Evolutionary conservation across 352 stramenopile species (phyloP).

Genomic region (Pythium vanterpoolii): DNA sequence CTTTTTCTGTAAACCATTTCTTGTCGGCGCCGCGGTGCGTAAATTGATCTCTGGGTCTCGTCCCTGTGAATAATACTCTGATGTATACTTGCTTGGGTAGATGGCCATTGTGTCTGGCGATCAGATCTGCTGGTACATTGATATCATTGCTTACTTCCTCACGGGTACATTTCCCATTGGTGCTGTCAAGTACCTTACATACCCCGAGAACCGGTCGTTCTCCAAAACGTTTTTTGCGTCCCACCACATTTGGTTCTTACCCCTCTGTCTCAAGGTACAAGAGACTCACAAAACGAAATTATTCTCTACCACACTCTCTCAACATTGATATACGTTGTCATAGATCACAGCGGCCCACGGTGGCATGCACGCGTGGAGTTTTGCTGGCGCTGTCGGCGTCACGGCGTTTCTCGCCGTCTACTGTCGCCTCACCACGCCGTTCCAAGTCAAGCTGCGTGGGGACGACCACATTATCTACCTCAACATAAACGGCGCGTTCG

Average conservation of each 20-base stretch:
- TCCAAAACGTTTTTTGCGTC: slow-evolving; percentile 80
- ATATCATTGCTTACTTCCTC: slow-evolving; percentile 68
- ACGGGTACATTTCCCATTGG: slow-evolving; percentile 86
- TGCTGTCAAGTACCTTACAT: slow-evolving; percentile 89
- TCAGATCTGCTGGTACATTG: slow-evolving; percentile 92
- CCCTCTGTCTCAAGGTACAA: slow-evolving; percentile 71
- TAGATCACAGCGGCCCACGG: slow-evolving; percentile 63
- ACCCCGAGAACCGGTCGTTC: slow-evolving; percentile 74
- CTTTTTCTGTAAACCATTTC: slow-evolving; percentile 73
- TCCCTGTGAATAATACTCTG: background rate
- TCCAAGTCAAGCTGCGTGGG: slow-evolving; percentile 56
- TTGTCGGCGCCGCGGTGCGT: slow-evolving; percentile 73
- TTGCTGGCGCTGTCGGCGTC: slow-evolving; percentile 45
- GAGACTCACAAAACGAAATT: background rate
- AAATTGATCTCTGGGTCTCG: background rate
- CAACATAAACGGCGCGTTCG: slow-evolving; percentile 80
- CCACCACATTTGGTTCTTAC: slow-evolving; percentile 84
- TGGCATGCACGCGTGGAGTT: slow-evolving; percentile 76
- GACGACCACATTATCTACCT: slow-evolving; percentile 72
- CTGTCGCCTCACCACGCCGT: slow-evolving; percentile 58
- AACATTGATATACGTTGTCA: background rate
- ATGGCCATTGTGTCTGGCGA: slow-evolving; percentile 92
- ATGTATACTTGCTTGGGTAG: slow-evolving; percentile 23
- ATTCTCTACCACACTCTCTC: background rate
- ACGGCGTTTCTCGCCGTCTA: slow-evolving; percentile 62